Base-by-base conservation (phyloP, 352 stramenopile species). In the Thalassiosira pacifica region DNA sequence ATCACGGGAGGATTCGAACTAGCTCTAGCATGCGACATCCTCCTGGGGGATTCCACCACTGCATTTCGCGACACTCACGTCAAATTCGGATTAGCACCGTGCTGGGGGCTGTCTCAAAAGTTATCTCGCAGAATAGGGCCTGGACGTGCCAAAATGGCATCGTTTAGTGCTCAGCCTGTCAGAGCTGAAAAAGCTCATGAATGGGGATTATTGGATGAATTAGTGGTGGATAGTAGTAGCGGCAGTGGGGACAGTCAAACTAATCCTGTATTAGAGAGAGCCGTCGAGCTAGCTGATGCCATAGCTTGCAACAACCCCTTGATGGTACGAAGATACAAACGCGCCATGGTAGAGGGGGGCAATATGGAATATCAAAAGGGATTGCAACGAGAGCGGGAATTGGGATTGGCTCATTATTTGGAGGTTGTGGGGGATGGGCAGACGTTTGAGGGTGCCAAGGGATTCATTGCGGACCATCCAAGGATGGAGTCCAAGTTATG, bases 1-100 rank as follows among this genome's bases (percentile, higher is more conserved):
- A 89, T 91, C 32, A 91, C 86, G 0, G 86, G 86, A 65, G 86
- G 86, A 55, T 89, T 91, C 68, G 86, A 91, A 85, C 57, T 91
- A n/a, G 86, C 86, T 22, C 48, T 91, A 4, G 86, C 82, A 9
- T 91, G 86, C 53, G 86, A 91, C 68, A 83, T 91, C 22, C 32
- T 91, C 0, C 40, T 91, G 6, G 86, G 86, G 8, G 72, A 85
- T 65, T 10, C 27, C 10, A 87, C 82, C 1, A 84, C 77, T 18
- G 61, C 5, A 26, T 91, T 91, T 68, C 79, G 86, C 24, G 86
- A 91, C 52, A 91, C 86, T 13, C 86, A 91, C 74, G 76, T 87
- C 2, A 91, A 91, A 72, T 91, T 91, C 74, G 78, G 81, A 34
- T 40, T 91, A 10, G 86, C 86, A 31, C 86, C 86, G 6, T 91